Percentiles rank a stretch among this genome's conserved stretches.
phyloP scores from a whole-genome alignment of 1,139 yeast genomes.

The Eremothecium gossypii region DNA sequence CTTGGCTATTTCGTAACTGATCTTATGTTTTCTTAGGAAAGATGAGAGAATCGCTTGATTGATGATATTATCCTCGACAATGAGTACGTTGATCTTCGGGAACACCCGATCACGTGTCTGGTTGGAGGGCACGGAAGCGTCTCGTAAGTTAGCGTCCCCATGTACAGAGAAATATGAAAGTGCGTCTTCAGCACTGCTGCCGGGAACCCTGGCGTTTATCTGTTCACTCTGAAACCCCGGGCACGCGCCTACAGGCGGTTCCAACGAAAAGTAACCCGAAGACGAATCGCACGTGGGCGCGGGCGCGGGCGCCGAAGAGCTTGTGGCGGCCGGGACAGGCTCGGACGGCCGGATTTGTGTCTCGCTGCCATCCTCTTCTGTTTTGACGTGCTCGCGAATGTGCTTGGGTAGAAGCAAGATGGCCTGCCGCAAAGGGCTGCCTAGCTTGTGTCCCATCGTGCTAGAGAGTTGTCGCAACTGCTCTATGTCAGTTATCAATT shows the following conservation, averaged over 20 bases:
- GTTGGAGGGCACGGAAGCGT: constrained; percentile 5
- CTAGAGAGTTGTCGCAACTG: constrained; percentile 17
- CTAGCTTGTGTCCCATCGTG: constrained; percentile 10
- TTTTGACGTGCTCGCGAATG: constrained; percentile 13
- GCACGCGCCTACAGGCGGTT: too few species aligned
- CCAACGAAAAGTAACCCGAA: too few species aligned
- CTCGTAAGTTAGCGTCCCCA: neutral
- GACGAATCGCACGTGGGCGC: too few species aligned
- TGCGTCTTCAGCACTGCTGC: too few species aligned
- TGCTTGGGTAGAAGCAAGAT: constrained; percentile 25
- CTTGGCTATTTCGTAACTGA: constrained; percentile 76
- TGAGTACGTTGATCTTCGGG: constrained; percentile 82
- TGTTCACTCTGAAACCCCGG: too few species aligned
- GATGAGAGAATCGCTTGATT: constrained; percentile 90
- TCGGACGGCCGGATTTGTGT: too few species aligned
- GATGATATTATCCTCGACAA: constrained; percentile 93
- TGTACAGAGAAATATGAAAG: too few species aligned
- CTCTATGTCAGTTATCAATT: constrained; percentile 18
- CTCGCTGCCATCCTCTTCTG: neutral
- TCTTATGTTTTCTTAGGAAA: constrained; percentile 78
- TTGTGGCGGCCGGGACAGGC: too few species aligned
- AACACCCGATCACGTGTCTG: constrained; percentile 28
- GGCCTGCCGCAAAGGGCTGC: constrained; percentile 20
- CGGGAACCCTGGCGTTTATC: too few species aligned
- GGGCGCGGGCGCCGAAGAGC: too few species aligned